These are phyloP conservation scores for Gossypium bickii DNA, from an alignment of 345 rosid species.

Conservation along the genomic window DNA sequence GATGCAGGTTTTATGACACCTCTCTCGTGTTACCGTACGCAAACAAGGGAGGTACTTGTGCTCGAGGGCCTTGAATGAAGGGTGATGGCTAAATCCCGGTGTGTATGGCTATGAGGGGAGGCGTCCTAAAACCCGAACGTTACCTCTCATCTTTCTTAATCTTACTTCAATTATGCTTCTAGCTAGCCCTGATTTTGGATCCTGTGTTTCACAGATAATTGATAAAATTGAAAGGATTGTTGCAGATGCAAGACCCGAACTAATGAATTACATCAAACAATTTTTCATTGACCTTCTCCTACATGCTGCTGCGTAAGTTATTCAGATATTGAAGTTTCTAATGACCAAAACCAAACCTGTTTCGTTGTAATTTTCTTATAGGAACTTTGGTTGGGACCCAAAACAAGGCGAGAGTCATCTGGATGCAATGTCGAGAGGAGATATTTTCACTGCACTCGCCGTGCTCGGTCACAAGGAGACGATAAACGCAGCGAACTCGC, in stretches of 20 bases:
- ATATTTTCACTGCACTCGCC: constrained; percentile 74
- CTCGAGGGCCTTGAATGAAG: too few species aligned
- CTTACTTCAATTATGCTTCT: not conserved
- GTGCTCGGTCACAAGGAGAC: constrained; percentile 65
- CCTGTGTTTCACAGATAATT: constrained; percentile 53
- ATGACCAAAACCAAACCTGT: not conserved
- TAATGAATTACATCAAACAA: constrained; percentile 47
- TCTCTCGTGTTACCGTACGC: not conserved
- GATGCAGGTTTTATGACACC: not conserved
- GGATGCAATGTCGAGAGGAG: constrained; percentile 90
- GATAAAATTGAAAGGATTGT: constrained; percentile 61
- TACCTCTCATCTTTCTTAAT: constrained; percentile 5
- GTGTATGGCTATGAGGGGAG: not conserved
- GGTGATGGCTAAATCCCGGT: not conserved
- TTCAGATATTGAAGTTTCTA: not conserved
- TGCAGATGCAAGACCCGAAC: constrained; percentile 64
- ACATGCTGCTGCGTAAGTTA: constrained; percentile 63
- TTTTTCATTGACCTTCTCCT: constrained; percentile 61
- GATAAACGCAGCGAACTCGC: constrained; percentile 51
- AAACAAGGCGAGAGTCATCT: constrained; percentile 86
- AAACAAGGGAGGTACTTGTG: too few species aligned
- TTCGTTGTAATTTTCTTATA: constrained; percentile 22
- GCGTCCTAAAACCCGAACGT: not conserved
- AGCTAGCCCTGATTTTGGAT: constrained; percentile 23
- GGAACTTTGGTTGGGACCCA: constrained; percentile 91